These are phyloP conservation scores for Sarocladium kiliense DNA, from an alignment of 2,329 filamentous ascomycete species.

Conservation along the genomic window DNA sequence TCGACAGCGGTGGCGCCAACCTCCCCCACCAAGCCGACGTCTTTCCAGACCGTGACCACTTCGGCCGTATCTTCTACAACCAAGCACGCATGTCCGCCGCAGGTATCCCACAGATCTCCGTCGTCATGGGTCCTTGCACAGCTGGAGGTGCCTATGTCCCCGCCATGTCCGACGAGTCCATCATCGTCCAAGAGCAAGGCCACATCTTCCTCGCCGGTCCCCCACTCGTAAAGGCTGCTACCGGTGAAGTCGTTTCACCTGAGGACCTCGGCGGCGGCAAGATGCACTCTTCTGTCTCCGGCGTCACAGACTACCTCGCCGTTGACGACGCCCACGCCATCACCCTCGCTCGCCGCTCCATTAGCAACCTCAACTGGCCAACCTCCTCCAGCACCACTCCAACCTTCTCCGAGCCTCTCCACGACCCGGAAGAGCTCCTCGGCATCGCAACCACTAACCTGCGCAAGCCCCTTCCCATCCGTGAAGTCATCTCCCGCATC, in stretches of 20 bases:
- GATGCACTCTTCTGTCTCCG: conserved; percentile 85
- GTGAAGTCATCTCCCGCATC: conserved; percentile 87
- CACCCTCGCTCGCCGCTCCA: conserved; percentile 74
- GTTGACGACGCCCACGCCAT: conserved; percentile 92
- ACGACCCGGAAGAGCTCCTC: conserved; percentile 72
- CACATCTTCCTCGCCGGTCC: conserved; percentile 96
- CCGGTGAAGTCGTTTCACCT: conserved; percentile 83
- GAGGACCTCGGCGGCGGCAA: conserved; percentile 88
- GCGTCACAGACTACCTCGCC: conserved; percentile 91
- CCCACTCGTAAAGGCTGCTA: conserved; percentile 91
- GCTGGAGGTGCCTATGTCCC: conserved; percentile 94
- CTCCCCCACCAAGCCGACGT: conserved; percentile 93
- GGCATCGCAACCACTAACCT: conserved; percentile 91
- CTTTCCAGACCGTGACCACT: conserved; percentile 91
- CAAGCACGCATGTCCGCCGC: conserved; percentile 87
- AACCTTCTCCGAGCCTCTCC: conserved; percentile 68
- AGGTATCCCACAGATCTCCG: conserved; percentile 87
- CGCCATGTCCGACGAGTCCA: conserved; percentile 95
- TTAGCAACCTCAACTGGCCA: conserved; percentile 89
- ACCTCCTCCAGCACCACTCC: conserved; percentile 35
- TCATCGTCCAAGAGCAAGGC: conserved; percentile 94
- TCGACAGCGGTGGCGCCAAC: conserved; percentile 93
- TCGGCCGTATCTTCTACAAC: conserved; percentile 97
- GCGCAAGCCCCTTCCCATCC: conserved; percentile 76
- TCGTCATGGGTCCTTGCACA: conserved; percentile 97